phyloP scores from a whole-genome alignment of 495 filamentous ascomycete genomes.

The Aspergillus diversus region DNA sequence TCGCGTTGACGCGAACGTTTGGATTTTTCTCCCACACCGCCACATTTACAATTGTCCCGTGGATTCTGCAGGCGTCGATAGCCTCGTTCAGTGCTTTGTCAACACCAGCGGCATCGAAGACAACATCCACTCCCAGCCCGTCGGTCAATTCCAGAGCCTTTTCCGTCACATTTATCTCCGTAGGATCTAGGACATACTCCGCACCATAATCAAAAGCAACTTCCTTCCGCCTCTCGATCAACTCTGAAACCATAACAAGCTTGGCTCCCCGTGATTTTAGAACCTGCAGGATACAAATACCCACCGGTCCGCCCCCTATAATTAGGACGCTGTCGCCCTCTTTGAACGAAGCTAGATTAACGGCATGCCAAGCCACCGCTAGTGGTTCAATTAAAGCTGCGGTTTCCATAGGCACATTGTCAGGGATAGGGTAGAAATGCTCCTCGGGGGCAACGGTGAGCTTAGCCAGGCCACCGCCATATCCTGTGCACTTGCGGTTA shows the following conservation, averaged over 20 bases:
- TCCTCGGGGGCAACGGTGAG: constrained; percentile 32
- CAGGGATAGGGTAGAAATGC: constrained; percentile 34
- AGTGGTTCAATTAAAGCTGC: constrained; percentile 64
- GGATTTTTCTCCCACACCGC: constrained; percentile 63
- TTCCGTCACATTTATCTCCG: constrained; percentile 52
- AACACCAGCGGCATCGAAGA: constrained; percentile 63
- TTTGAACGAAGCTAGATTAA: constrained; percentile 56
- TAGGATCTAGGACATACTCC: constrained; percentile 58
- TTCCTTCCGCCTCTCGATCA: constrained; percentile 50
- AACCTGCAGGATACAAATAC: constrained; percentile 62
- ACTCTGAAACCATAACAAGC: constrained; percentile 61
- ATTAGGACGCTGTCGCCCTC: constrained; percentile 54
- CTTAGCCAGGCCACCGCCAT: constrained; percentile 33
- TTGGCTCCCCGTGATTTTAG: constrained; percentile 52
- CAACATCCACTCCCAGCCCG: constrained; percentile 55
- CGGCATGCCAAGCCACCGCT: constrained; percentile 69
- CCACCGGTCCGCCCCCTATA: constrained; percentile 65
- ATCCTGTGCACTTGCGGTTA: constrained; percentile 20
- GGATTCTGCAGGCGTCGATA: constrained; percentile 49
- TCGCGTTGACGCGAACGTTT: constrained; percentile 49
- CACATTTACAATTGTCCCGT: constrained; percentile 64
- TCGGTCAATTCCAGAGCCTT: constrained; percentile 49
- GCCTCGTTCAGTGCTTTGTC: constrained; percentile 53
- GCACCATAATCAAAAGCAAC: constrained; percentile 58
- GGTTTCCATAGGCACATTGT: constrained; percentile 24